phyloP scores from a whole-genome alignment of 495 filamentous ascomycete genomes.

The Penicillium tannophilum region DNA sequence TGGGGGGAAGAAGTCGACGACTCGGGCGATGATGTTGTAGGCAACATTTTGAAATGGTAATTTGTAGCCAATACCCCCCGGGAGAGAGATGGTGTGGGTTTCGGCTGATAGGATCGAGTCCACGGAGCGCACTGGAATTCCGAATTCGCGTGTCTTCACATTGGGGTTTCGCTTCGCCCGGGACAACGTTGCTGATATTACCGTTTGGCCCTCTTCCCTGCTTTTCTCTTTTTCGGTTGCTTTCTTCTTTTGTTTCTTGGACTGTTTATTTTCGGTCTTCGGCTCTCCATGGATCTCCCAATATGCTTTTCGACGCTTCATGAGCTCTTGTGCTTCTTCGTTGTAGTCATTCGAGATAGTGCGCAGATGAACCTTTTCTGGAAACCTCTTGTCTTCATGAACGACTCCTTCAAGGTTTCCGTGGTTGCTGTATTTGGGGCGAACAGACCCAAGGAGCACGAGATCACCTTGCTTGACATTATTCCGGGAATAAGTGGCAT shows the following conservation, averaged over 20 bases:
- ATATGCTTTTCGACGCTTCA: conserved; percentile 65
- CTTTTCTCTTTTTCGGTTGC: conserved; percentile 35
- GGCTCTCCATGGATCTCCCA: conserved; percentile 41
- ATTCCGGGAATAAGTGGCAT: conserved; percentile 58
- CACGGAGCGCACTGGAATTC: conserved; percentile 33
- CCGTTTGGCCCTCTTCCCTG: conserved; percentile 39
- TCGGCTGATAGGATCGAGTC: conserved; percentile 45
- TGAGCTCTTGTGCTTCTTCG: conserved; percentile 58
- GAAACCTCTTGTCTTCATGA: conserved; percentile 58
- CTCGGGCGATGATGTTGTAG: conserved; percentile 66
- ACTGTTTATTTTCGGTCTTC: conserved; percentile 13
- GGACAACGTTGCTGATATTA: conserved; percentile 20
- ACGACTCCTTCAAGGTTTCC: conserved; percentile 71
- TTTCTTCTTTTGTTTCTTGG: conserved; percentile 36
- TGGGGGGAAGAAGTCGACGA: conserved; percentile 79
- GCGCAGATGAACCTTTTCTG: conserved; percentile 56
- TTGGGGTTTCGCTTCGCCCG: conserved; percentile 44
- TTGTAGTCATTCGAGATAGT: conserved; percentile 45
- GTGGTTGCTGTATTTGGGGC: conserved; percentile 56
- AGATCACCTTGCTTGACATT: conserved; percentile 60
- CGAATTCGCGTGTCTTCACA: conserved; percentile 31
- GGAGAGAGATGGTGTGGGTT: conserved; percentile 44
- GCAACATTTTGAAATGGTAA: conserved; percentile 75
- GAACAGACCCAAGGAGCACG: conserved; percentile 70
- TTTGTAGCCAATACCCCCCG: conserved; percentile 43